These are phyloP conservation scores for Pontederia paniculata DNA, from an alignment of 176 grass and related monocot species.

Conservation along the genomic window DNA sequence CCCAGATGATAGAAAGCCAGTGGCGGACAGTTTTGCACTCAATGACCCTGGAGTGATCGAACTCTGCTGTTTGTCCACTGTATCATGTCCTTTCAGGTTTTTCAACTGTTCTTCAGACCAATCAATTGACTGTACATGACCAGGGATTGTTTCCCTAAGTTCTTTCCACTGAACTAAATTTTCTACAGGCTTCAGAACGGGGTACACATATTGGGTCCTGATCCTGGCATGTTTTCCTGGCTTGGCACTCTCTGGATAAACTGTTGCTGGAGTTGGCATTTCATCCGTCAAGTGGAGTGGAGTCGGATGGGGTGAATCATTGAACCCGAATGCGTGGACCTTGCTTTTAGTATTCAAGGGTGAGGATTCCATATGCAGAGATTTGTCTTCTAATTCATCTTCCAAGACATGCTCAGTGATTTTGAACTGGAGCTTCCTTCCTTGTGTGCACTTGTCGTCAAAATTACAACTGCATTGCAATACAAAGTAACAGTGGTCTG, in stretches of 20 bases:
- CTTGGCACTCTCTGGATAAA: constrained; percentile 31
- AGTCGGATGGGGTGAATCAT: constrained; percentile 51
- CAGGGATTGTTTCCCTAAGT: constrained; percentile 3
- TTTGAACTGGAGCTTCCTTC: constrained; percentile 19
- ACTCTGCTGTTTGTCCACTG: too few relatives aligned
- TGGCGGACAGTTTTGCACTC: constrained; percentile 17
- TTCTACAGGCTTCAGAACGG: constrained; percentile 42
- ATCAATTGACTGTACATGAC: not conserved
- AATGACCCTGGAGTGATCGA: not conserved
- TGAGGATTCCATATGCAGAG: constrained; percentile 15
- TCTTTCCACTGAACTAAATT: constrained; percentile 16
- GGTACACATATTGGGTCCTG: constrained; percentile 44
- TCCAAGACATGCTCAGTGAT: not conserved
- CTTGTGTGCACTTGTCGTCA: constrained; percentile 3
- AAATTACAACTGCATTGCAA: constrained; percentile 17
- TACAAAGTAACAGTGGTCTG: too few relatives aligned
- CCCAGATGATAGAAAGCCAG: constrained; percentile 12
- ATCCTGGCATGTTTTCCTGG: constrained; percentile 33
- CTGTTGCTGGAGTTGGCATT: constrained; percentile 67
- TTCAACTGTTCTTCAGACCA: too few relatives aligned
- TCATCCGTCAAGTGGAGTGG: constrained; percentile 48
- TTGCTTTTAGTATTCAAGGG: constrained; percentile 3
- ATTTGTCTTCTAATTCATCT: constrained; percentile 14
- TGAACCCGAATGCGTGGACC: not conserved
- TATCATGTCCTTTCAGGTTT: too few relatives aligned